Percentiles rank a stretch among this genome's conserved stretches.
phyloP scores from a whole-genome alignment of 768 basidiomycete species.

The Mycena chlorophos region DNA sequence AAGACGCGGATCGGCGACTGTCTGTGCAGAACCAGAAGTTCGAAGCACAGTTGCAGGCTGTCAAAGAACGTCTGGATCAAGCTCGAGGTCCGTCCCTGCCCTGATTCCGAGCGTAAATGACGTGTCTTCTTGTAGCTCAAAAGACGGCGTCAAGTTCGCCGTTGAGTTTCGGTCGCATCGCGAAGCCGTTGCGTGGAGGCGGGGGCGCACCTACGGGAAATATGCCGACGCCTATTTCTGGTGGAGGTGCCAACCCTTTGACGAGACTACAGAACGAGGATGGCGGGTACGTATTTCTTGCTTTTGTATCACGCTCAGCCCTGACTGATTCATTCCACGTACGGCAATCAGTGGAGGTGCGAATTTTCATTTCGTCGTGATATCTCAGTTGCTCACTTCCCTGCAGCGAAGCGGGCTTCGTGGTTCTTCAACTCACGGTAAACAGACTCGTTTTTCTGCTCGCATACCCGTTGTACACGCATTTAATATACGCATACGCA shows the following conservation, averaged over 20 bases:
- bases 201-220: constrained; percentile 62
- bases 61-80: constrained; percentile 90
- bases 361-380: constrained; percentile 25
- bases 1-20: constrained; percentile 90
- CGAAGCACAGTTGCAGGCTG: constrained; percentile 87
- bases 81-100: constrained; percentile 68
- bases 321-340: constrained; percentile 30
- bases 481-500: constrained; percentile 15
- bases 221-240: constrained; percentile 41
- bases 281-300: constrained; percentile 57
- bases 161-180: constrained; percentile 90
- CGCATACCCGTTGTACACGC: constrained; percentile 29
- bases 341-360: constrained; percentile 39
- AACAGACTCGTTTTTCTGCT: constrained; percentile 26
- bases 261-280: constrained; percentile 81
- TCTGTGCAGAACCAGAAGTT: constrained; percentile 95
- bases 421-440: constrained; percentile 91
- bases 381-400: constrained; percentile 24
- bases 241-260: constrained; percentile 61
- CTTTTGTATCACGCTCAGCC: constrained; percentile 20
- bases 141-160: constrained; percentile 69
- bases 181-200: constrained; percentile 93
- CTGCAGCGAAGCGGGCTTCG: constrained; percentile 82
- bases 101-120: constrained; percentile 16
- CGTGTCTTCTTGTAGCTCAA: constrained; percentile 62